Conservation (phyloP, 331 rosid genomes). For the Malus hybrid region DNA sequence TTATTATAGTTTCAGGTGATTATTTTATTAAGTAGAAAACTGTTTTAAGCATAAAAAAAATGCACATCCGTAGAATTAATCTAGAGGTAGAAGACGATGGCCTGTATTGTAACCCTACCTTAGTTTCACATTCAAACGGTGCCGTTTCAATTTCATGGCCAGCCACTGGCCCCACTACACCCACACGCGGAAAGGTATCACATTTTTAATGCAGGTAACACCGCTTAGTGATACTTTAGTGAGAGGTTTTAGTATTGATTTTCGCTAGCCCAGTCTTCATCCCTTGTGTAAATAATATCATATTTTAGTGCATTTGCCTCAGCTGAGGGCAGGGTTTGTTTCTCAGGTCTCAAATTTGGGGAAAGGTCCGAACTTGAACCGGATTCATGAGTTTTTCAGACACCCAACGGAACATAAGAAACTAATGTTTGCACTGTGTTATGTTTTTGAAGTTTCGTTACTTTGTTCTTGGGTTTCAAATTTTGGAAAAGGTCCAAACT, state of each 20-base stretch:
- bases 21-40: not conserved
- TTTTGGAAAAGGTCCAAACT: not conserved
- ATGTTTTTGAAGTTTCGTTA: not conserved
- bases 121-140: not conserved
- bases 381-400: not conserved
- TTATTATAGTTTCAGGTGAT: not conserved
- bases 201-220: not conserved
- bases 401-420: not conserved
- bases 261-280: too few species aligned
- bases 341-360: not conserved
- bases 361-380: not conserved
- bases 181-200: not conserved
- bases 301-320: not conserved
- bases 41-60: not conserved
- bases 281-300: too few species aligned
- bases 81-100: not conserved
- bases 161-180: not conserved
- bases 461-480: not conserved
- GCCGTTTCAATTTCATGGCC: not conserved
- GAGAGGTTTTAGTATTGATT: too few species aligned
- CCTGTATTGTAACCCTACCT: not conserved
- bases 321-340: not conserved
- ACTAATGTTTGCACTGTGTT: not conserved
- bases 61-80: not conserved
- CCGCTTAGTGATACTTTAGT: too few species aligned